A percentile compares a stretch with the other conserved stretches of the same genome.
phyloP scores from a whole-genome alignment of 116 monocot genomes.

The Posidonia oceanica region DNA sequence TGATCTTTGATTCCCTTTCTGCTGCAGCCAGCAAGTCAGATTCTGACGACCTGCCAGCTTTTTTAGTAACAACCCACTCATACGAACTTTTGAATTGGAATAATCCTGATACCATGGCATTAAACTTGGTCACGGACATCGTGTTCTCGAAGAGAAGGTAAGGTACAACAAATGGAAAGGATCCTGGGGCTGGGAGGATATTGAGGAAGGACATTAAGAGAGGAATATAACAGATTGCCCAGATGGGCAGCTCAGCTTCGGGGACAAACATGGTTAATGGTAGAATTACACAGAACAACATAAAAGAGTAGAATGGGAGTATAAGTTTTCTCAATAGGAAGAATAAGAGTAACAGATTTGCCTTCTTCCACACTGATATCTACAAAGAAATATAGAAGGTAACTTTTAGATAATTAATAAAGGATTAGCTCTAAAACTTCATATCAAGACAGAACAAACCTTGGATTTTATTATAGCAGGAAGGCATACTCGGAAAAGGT shows the following conservation, averaged over 20 bases:
- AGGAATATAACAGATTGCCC: slow-evolving; percentile 88
- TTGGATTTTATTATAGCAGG: slow-evolving; percentile 56
- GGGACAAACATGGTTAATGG: slow-evolving; percentile 92
- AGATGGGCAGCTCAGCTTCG: slow-evolving; percentile 71
- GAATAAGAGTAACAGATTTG: slow-evolving; percentile 68
- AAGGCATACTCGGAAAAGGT: slow-evolving; percentile 68
- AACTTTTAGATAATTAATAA: background rate
- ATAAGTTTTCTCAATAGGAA: slow-evolving; percentile 79
- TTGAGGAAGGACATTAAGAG: slow-evolving; percentile 79
- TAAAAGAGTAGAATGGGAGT: slow-evolving; percentile 93
- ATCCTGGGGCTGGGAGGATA: slow-evolving; percentile 64
- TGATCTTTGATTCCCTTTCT: slow-evolving; percentile 32
- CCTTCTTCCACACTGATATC: slow-evolving; percentile 79
- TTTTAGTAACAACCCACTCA: slow-evolving; percentile 93
- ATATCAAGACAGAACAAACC: slow-evolving; percentile 18
- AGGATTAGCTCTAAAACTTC: too few species aligned
- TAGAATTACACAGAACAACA: slow-evolving; percentile 75
- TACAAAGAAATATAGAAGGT: slow-evolving; percentile 18
- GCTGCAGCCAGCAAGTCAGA: slow-evolving; percentile 44
- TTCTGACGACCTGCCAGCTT: slow-evolving; percentile 70
- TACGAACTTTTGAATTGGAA: slow-evolving; percentile 73
- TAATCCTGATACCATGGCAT: slow-evolving; percentile 82
- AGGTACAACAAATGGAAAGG: slow-evolving; percentile 77
- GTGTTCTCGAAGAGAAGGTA: slow-evolving; percentile 94
- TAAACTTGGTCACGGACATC: slow-evolving; percentile 95